These are phyloP conservation scores for Neurospora sublineolata DNA, from an alignment of 495 filamentous ascomycete species.

Conservation along the genomic window DNA sequence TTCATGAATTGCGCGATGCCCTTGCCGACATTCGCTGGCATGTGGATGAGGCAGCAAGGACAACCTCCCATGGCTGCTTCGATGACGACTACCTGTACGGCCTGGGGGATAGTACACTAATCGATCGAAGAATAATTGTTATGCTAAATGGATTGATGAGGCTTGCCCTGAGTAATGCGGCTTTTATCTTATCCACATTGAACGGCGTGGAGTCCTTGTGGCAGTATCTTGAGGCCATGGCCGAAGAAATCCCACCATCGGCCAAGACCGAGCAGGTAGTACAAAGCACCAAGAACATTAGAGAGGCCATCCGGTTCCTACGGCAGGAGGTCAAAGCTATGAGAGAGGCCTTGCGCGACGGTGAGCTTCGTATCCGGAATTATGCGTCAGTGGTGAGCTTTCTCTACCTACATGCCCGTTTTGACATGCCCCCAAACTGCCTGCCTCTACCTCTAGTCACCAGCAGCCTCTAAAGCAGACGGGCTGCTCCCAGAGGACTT, in stretches of 20 bases:
- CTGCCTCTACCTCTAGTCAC: no score
- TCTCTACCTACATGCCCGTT: background rate
- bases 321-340: background rate
- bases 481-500: background rate
- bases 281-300: background rate
- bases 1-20: background rate
- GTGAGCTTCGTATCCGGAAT: background rate
- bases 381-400: background rate
- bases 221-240: background rate
- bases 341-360: background rate
- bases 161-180: rapidly evolving
- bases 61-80: background rate
- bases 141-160: rapidly evolving
- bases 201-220: background rate
- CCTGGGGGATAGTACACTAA: background rate
- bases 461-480: no score
- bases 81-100: rapidly evolving
- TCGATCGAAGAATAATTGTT: background rate
- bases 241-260: background rate
- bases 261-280: background rate
- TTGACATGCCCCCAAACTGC: background rate
- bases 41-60: rapidly evolving
- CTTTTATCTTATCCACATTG: background rate
- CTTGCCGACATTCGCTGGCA: rapidly evolving
- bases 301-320: background rate